Base-by-base conservation (phyloP, 208 protist genomes). In the Porcisia hertigi region DNA sequence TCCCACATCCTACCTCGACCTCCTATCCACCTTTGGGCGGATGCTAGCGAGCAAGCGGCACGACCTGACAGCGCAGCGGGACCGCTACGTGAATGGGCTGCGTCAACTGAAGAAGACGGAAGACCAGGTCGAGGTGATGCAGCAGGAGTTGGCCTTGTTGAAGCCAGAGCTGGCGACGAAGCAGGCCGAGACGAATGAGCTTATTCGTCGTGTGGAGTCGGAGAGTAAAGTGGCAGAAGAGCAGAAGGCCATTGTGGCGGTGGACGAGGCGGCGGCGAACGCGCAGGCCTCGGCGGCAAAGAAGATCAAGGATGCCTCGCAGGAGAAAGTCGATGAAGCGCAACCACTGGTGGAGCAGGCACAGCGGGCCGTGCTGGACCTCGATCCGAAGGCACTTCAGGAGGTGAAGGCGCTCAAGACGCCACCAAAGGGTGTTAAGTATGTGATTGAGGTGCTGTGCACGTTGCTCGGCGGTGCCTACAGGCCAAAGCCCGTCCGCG, bases 401-500 rank as follows among this genome's bases (percentile, higher is more conserved):
- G 97, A 99, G 81, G 93, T 99, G 65, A 98, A 98, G 77, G 88
- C 94, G 9, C 97, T 99, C 76, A 96, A 95, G 85, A 95, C 85
- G n/a, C 98, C 98, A 34, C 98, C 98, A 25, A 86, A 92, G 71
- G 96, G 92, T 74, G 98, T 99, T 73, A 98, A 99, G 89, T 95
- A 95, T 59, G 91, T 98, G 39, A 97, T 97, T 82, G 93, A 97
- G 84, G 95, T 96, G 45, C 84, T 98, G 23, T 97, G 93, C 86
- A 96, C 92, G 34, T 80, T 98, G 71, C 83, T 98, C 36, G 95
- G 95, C 55, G 94, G 94, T 39, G 69, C 69, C 49, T 96, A 94
- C 82, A 95, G 94, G 79, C 94, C 94, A 47, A 96, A 96, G 80
- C 88, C 91, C 64, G 80, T 92, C 71, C 91, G 91, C 39, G 91